These are phyloP conservation scores for Ogataea saltuana DNA, from an alignment of 805 yeast species.

Conservation along the genomic window DNA sequence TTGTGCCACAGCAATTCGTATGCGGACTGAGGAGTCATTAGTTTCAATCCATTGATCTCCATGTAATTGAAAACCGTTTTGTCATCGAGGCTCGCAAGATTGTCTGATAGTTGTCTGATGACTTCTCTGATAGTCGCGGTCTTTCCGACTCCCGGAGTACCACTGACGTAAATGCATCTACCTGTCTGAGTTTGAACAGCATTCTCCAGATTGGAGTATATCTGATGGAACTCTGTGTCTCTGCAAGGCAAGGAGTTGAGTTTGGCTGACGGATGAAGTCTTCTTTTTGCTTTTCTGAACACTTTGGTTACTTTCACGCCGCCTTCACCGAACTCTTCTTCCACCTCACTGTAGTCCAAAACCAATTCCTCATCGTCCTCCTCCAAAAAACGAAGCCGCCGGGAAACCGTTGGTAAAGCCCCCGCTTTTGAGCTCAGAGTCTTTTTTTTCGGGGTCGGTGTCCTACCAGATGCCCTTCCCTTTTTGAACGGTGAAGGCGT, in stretches of 20 bases:
- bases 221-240: constrained; percentile 73
- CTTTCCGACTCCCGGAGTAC: constrained; percentile 98
- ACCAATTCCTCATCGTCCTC: constrained; percentile 24
- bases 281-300: constrained; percentile 41
- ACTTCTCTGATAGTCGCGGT: constrained; percentile 92
- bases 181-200: constrained; percentile 75
- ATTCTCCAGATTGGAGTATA: constrained; percentile 67
- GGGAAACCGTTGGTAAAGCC: constrained; percentile 17
- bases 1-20: constrained; percentile 84
- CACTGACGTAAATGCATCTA: constrained; percentile 85
- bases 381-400: constrained; percentile 19
- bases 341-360: constrained; percentile 19
- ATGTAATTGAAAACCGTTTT: constrained; percentile 58
- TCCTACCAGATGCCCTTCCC: constrained; percentile 8
- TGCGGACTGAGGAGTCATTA: constrained; percentile 75
- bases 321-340: constrained; percentile 11
- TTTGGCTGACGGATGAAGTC: constrained; percentile 41
- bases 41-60: constrained; percentile 89
- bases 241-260: constrained; percentile 74
- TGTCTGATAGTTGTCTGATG: constrained; percentile 57
- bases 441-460: constrained; percentile 10
- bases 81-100: constrained; percentile 23
- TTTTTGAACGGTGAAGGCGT: constrained; percentile 8
- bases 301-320: constrained; percentile 23
- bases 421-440: constrained; percentile 2